These are phyloP conservation scores for Blastobotrys attinorum DNA, from an alignment of 805 yeast genomes.

Conservation along the genomic window DNA sequence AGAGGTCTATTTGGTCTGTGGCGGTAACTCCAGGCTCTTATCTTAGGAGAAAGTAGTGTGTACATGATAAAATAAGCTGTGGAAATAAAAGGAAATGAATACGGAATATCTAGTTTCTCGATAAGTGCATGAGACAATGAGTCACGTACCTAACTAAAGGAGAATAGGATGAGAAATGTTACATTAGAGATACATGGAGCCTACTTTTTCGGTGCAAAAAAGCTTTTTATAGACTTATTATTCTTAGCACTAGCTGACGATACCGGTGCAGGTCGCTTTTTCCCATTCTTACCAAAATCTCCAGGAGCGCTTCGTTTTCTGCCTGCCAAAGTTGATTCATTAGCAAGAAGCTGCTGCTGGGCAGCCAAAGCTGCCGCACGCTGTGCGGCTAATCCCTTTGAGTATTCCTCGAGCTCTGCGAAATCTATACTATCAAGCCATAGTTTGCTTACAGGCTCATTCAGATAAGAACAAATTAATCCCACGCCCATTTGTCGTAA, in stretches of 20 bases:
- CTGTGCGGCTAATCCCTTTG: slow-evolving; percentile 12
- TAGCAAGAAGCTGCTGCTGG: slow-evolving; percentile 1
- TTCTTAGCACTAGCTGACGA: too few species aligned
- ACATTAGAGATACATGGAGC: not conserved
- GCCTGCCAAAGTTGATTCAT: not conserved
- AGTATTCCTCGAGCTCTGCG: slow-evolving; percentile 16
- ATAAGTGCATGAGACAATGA: too few species aligned
- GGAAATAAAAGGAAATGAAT: too few species aligned
- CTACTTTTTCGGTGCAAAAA: slow-evolving; percentile 26
- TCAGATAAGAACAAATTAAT: slow-evolving; percentile 13
- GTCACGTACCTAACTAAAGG: too few species aligned
- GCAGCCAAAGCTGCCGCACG: slow-evolving; percentile 14
- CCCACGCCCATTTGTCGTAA: slow-evolving; percentile 12
- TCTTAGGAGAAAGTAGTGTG: too few species aligned
- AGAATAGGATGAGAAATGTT: too few species aligned
- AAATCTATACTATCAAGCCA: slow-evolving; percentile 17
- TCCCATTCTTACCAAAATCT: too few species aligned
- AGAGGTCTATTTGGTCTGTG: not conserved
- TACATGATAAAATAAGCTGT: too few species aligned
- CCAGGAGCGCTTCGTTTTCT: too few species aligned
- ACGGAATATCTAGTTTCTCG: too few species aligned
- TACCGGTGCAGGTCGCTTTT: too few species aligned
- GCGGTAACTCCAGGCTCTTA: too few species aligned
- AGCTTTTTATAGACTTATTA: slow-evolving; percentile 25
- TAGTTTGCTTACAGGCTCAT: slow-evolving; percentile 3